Evolutionary conservation across 306 rosid genomes (phyloP).

Genomic region (Corylus heterophylla): DNA sequence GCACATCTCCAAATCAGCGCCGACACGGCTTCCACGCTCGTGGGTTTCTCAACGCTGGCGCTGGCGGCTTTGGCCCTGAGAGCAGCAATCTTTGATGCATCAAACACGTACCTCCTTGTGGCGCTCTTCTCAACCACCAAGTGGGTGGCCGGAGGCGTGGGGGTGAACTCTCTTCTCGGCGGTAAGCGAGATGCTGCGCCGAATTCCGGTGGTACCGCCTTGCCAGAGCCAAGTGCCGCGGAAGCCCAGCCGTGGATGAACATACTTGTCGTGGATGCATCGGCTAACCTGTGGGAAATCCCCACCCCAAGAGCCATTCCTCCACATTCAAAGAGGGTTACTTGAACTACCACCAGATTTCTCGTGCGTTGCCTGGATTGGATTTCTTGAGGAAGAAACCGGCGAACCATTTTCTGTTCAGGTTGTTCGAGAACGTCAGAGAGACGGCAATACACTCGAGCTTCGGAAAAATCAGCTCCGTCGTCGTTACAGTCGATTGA

Average conservation of each 20-base stretch:
- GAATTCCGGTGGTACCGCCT: constrained; percentile 3
- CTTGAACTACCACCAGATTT: constrained; percentile 30
- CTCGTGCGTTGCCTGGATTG: neutral
- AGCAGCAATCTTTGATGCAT: constrained; percentile 21
- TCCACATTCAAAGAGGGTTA: constrained; percentile 38
- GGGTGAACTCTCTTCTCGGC: neutral
- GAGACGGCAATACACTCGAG: constrained; percentile 14
- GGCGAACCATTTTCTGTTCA: constrained; percentile 2
- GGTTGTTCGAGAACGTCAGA: constrained; percentile 34
- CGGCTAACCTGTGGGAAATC: constrained; percentile 44
- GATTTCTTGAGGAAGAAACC: constrained; percentile 16
- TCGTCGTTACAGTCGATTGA: constrained; percentile 34
- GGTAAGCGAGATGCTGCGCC: constrained; percentile 15
- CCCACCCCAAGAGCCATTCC: constrained; percentile 32
- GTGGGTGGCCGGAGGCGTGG: neutral
- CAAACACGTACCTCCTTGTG: constrained; percentile 32
- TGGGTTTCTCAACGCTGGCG: constrained; percentile 16
- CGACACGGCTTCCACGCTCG: constrained; percentile 36
- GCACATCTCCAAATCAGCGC: constrained; percentile 42
- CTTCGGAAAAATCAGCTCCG: constrained; percentile 36
- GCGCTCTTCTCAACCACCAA: constrained; percentile 1
- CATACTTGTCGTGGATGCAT: constrained; percentile 2
- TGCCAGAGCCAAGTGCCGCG: neutral
- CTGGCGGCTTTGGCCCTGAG: constrained; percentile 24
- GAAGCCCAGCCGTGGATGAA: constrained; percentile 36